Percentiles rank a stretch among this genome's conserved stretches.
These are phyloP conservation scores for Striga asiatica DNA, from an alignment of 257 asterid genomes.

Conservation along the genomic window DNA sequence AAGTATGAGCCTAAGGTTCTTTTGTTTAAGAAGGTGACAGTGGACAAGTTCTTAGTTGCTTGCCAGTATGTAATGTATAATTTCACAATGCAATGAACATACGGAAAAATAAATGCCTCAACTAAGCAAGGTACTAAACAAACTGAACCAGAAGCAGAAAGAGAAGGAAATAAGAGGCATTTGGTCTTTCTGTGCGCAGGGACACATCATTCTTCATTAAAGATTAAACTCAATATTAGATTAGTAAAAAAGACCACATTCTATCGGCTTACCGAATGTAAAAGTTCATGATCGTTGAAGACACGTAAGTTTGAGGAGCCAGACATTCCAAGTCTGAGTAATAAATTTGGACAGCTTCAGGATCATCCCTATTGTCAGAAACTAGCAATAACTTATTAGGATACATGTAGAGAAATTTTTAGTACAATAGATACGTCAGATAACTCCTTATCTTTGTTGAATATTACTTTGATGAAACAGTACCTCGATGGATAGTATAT, in stretches of 20 bases:
- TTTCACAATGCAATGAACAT: not conserved
- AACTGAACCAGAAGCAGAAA: slow-evolving; percentile 8
- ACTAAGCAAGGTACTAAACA: slow-evolving; percentile 11
- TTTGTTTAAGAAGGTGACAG: not conserved
- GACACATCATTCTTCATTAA: not conserved
- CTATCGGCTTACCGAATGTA: slow-evolving; percentile 61
- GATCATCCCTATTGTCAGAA: slow-evolving; percentile 57
- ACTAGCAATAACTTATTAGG: slow-evolving; percentile 18
- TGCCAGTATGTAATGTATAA: not conserved
- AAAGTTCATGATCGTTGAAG: slow-evolving; percentile 81
- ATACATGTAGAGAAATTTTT: not conserved
- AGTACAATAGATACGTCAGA: not conserved
- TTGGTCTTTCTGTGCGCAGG: not conserved
- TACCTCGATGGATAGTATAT: slow-evolving; percentile 90
- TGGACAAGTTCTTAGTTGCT: not conserved
- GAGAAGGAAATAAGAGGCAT: not conserved
- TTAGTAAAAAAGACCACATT: not conserved
- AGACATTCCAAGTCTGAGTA: slow-evolving; percentile 63
- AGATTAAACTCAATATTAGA: not conserved
- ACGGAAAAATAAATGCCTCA: not conserved
- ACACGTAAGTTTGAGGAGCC: slow-evolving; percentile 62
- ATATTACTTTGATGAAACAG: slow-evolving; percentile 8
- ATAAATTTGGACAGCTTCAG: slow-evolving; percentile 53
- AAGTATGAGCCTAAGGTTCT: not conserved
- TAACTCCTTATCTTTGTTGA: not conserved